Evolutionary conservation across 805 yeast species (phyloP).

Genomic region (Barnettozyma siamensis): DNA sequence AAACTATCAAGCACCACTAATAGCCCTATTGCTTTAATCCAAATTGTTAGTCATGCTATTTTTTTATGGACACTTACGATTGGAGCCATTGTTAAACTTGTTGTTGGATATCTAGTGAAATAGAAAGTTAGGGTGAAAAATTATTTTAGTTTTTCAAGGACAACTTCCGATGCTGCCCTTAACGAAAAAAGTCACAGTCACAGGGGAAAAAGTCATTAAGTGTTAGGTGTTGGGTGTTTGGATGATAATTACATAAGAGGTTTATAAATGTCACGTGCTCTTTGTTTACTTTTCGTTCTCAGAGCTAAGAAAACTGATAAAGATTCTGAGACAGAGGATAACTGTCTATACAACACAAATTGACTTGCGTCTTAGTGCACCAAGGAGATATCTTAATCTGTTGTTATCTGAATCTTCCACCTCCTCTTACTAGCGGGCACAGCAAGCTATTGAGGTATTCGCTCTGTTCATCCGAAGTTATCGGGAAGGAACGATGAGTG

Average conservation of each 20-base stretch:
- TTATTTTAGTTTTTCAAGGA: not conserved
- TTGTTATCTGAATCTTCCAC: no score
- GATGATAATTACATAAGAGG: not conserved
- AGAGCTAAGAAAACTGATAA: no score
- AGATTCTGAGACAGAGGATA: no score
- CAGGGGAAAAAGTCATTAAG: not conserved
- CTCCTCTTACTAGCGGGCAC: no score
- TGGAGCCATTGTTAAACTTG: slow-evolving; percentile 70
- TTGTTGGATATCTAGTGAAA: not conserved
- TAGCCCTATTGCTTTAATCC: slow-evolving; percentile 11
- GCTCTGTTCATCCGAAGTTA: no score
- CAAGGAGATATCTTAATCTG: no score
- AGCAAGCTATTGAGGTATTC: no score
- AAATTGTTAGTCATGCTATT: slow-evolving; percentile 18
- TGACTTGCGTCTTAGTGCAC: no score
- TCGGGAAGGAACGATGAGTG: no score
- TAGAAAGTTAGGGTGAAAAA: not conserved
- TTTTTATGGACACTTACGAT: slow-evolving; percentile 56
- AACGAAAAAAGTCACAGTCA: not conserved
- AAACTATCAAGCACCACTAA: not conserved
- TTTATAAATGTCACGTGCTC: no score
- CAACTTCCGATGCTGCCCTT: not conserved
- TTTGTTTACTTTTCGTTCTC: no score
- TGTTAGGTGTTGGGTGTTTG: not conserved
- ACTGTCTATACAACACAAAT: no score